Percentiles rank a stretch among this genome's conserved stretches.
Conservation (phyloP, 768 basidiomycete genomes). For the Trametes elegans region DNA sequence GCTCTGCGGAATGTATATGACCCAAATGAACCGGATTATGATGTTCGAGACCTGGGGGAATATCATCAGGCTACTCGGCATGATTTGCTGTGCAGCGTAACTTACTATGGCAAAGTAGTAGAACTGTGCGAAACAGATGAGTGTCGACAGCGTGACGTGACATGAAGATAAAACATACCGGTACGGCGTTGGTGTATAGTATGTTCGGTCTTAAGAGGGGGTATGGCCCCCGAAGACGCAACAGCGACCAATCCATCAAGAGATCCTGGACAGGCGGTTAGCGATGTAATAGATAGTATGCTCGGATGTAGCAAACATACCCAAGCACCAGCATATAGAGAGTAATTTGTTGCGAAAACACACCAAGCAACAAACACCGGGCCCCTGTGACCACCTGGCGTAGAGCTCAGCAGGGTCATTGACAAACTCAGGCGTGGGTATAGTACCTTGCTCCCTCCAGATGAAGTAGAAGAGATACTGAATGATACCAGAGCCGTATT, state of each 20-base stretch:
- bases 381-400: slow-evolving; percentile 37
- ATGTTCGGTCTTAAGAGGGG: slow-evolving; percentile 72
- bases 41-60: slow-evolving; percentile 62
- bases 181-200: slow-evolving; percentile 62
- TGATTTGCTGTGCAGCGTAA: background rate
- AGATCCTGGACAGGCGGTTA: slow-evolving; percentile 63
- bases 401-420: slow-evolving; percentile 3
- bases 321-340: slow-evolving; percentile 78
- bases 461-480: slow-evolving; percentile 66
- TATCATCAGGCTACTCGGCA: background rate
- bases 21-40: slow-evolving; percentile 78
- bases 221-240: slow-evolving; percentile 53
- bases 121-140: slow-evolving; percentile 36
- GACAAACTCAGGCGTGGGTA: no score
- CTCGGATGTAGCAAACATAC: slow-evolving; percentile 40
- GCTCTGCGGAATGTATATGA: slow-evolving; percentile 64
- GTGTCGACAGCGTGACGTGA: background rate
- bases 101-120: slow-evolving; percentile 81
- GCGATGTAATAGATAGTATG: background rate
- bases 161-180: slow-evolving; percentile 37
- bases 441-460: slow-evolving; percentile 69
- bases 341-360: slow-evolving; percentile 57
- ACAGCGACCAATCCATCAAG: slow-evolving; percentile 89
- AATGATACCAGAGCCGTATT: slow-evolving; percentile 70
- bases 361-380: slow-evolving; percentile 66